phyloP scores from a whole-genome alignment of 1,139 yeast species.

The Yamadazyma conglobata region DNA sequence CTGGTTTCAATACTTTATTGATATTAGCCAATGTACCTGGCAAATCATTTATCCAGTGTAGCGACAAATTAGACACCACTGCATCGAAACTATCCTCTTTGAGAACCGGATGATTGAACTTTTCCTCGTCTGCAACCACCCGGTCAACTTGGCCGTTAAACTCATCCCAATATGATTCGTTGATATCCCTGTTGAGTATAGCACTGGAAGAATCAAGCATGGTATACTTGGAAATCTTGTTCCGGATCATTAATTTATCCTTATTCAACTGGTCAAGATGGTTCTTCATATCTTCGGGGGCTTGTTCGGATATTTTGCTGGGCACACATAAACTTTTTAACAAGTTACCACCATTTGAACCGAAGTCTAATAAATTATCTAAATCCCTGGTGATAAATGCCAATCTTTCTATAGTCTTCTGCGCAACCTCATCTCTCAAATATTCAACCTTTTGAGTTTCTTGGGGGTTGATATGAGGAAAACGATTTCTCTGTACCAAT shows the following conservation, averaged over 20 bases:
- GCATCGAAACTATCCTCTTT: constrained; percentile 58
- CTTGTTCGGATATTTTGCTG: constrained; percentile 24
- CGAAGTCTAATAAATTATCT: constrained; percentile 62
- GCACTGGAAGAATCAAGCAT: constrained; percentile 66
- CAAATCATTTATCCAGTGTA: constrained; percentile 86
- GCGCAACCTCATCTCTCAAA: constrained; percentile 70
- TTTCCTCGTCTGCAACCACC: constrained; percentile 66
- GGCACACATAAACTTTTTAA: constrained; percentile 33
- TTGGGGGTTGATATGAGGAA: constrained; percentile 41
- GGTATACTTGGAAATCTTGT: constrained; percentile 52
- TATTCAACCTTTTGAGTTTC: constrained; percentile 66
- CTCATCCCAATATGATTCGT: constrained; percentile 29
- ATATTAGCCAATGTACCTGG: constrained; percentile 60
- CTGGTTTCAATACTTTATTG: constrained; percentile 66
- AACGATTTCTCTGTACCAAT: constrained; percentile 53
- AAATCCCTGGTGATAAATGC: constrained; percentile 70
- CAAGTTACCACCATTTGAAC: constrained; percentile 68
- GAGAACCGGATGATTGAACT: constrained; percentile 40
- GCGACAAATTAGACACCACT: constrained; percentile 65
- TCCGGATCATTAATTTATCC: constrained; percentile 50
- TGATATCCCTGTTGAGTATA: constrained; percentile 50
- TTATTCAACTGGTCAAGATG: constrained; percentile 40
- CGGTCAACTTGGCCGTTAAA: constrained; percentile 45
- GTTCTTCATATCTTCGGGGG: constrained; percentile 27
- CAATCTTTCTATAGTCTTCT: constrained; percentile 68